Conservation (phyloP, 352 stramenopile species). For the Globisporangium heterothallicum region DNA sequence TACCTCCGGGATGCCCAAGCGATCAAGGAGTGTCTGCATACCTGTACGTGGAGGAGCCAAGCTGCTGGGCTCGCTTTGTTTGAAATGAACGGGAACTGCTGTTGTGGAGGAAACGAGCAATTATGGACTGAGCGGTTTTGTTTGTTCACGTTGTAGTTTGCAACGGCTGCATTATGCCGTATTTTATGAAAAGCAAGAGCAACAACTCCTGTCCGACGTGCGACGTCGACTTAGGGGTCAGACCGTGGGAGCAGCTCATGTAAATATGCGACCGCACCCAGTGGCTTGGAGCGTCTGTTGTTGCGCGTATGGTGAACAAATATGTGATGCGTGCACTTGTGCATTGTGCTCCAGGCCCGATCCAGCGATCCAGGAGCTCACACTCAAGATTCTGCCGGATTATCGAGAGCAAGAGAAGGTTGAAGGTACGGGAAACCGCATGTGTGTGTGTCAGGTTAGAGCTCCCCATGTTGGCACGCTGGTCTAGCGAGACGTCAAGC, state of each 20-base stretch:
- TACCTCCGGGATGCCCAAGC: slow-evolving; percentile 69
- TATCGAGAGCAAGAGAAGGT: slow-evolving; percentile 30
- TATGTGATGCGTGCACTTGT: too few relatives aligned
- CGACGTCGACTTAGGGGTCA: slow-evolving; percentile 35
- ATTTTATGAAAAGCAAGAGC: slow-evolving; percentile 29
- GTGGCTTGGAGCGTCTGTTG: slow-evolving; percentile 3
- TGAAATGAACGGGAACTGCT: too few relatives aligned
- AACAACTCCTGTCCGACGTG: slow-evolving; percentile 44
- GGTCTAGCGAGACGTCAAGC: too few relatives aligned
- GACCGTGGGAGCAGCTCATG: slow-evolving; percentile 50
- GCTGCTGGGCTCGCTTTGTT: too few relatives aligned
- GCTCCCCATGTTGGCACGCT: too few relatives aligned
- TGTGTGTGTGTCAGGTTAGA: neutral
- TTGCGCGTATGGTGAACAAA: too few relatives aligned
- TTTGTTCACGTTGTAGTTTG: slow-evolving; percentile 30
- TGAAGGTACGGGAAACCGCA: slow-evolving; percentile 25
- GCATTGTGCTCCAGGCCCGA: slow-evolving; percentile 31
- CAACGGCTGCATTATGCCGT: slow-evolving; percentile 48
- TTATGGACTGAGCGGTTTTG: too few relatives aligned
- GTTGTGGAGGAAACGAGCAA: too few relatives aligned
- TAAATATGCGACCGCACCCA: slow-evolving; percentile 19
- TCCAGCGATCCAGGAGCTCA: slow-evolving; percentile 49
- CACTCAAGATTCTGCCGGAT: slow-evolving; percentile 43
- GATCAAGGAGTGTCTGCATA: slow-evolving; percentile 76
- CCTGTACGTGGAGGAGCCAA: slow-evolving; percentile 50